Evolutionary conservation across 495 filamentous ascomycete genomes (phyloP).

Genomic region (Hypomontagnella submonticulosa): DNA sequence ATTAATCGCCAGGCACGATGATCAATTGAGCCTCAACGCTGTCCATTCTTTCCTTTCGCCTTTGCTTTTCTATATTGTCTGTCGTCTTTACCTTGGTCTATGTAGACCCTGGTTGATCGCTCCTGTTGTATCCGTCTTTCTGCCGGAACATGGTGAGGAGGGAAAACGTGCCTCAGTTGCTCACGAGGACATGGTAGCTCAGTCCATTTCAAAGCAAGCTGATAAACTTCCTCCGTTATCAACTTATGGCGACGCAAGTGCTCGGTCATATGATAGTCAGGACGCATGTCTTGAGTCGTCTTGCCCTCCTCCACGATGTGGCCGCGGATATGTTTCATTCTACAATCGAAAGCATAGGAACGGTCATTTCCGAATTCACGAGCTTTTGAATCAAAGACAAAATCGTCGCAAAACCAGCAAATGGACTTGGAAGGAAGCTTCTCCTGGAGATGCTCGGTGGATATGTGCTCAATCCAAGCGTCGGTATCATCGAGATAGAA

Average conservation of each 20-base stretch:
- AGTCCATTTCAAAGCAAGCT: constrained; percentile 19
- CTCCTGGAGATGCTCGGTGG: constrained; percentile 44
- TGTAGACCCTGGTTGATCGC: not conserved
- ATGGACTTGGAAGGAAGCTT: constrained; percentile 48
- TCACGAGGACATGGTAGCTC: constrained; percentile 33
- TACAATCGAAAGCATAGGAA: constrained; percentile 44
- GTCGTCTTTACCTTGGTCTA: constrained; percentile 37
- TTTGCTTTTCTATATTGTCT: constrained; percentile 22
- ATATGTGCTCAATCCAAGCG: constrained; percentile 59
- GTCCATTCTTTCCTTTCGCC: not conserved
- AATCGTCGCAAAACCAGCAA: constrained; percentile 62
- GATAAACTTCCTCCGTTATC: constrained; percentile 35
- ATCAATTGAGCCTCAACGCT: not conserved
- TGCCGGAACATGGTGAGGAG: constrained; percentile 3
- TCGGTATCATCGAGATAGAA: constrained; percentile 52
- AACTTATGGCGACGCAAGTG: constrained; percentile 44
- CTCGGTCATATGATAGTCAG: constrained; percentile 53
- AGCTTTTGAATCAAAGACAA: constrained; percentile 35
- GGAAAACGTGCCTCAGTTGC: constrained; percentile 12
- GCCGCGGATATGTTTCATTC: constrained; percentile 58
- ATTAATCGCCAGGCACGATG: constrained; percentile 3
- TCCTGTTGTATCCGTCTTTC: constrained; percentile 22
- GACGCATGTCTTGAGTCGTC: constrained; percentile 45
- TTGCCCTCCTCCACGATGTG: constrained; percentile 49
- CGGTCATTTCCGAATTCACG: not conserved